Conservation (phyloP, 805 yeast species). For the Candida sakaeoensis region DNA sequence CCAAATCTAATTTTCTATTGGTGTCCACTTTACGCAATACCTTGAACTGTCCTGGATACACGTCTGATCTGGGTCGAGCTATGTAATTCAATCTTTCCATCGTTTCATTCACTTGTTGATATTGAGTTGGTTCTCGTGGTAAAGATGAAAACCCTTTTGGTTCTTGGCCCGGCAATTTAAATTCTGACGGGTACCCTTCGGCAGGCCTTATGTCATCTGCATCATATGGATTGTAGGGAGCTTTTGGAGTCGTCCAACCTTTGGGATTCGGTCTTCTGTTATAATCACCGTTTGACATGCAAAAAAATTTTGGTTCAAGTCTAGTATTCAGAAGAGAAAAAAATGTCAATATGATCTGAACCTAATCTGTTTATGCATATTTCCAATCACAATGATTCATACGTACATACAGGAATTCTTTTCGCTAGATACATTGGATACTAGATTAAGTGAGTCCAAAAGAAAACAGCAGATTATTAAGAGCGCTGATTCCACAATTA, state of each 20-base stretch:
- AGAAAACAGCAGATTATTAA: conserved; percentile 29
- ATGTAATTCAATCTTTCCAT: conserved; percentile 71
- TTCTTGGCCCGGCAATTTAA: conserved; percentile 58
- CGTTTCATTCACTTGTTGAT: conserved; percentile 64
- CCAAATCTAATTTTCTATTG: conserved; percentile 51
- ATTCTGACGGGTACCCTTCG: conserved; percentile 84
- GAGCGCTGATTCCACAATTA: conserved; percentile 38
- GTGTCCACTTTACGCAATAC: conserved; percentile 59
- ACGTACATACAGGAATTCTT: conserved; percentile 27
- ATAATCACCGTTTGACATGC: conserved; percentile 18
- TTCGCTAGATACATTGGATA: conserved; percentile 49
- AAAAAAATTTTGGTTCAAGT: too few relatives aligned
- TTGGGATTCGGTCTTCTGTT: conserved; percentile 71
- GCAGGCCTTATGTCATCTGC: conserved; percentile 74
- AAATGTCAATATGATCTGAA: conserved; percentile 10
- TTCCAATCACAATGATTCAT: not conserved
- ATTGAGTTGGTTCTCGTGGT: conserved; percentile 68
- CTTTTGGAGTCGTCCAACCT: conserved; percentile 78
- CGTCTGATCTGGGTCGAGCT: conserved; percentile 70
- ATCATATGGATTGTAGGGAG: conserved; percentile 85
- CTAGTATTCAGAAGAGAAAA: too few relatives aligned
- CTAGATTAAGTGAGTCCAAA: conserved; percentile 43
- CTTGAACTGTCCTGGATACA: conserved; percentile 77
- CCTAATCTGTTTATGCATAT: conserved; percentile 5
- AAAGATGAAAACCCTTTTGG: conserved; percentile 52